phyloP scores from a whole-genome alignment of 352 stramenopile genomes.

The Pythium volutum region DNA sequence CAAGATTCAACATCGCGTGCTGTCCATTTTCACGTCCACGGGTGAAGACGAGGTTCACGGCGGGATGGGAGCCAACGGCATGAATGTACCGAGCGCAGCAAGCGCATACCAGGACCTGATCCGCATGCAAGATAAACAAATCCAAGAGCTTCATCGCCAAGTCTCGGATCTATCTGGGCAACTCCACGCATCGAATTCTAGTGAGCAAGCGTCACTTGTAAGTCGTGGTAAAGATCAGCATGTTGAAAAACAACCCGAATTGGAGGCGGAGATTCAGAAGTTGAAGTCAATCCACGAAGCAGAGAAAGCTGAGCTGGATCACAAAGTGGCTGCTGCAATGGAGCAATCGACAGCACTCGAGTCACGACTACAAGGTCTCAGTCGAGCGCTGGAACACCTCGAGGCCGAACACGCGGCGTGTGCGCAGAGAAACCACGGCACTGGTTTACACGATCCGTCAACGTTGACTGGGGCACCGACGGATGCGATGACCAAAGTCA shows the following conservation, averaged over 20 bases:
- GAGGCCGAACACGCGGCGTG: conserved; percentile 41
- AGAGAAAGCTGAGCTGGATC: conserved; percentile 36
- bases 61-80: conserved; percentile 4
- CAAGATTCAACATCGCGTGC: conserved; percentile 60
- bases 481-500: conserved; percentile 24
- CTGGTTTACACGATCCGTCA: neutral
- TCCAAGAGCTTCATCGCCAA: conserved; percentile 50
- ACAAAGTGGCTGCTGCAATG: conserved; percentile 27
- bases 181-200: neutral
- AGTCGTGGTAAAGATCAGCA: neutral
- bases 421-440: neutral
- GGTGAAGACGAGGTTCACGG: conserved; percentile 21
- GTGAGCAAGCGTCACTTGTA: neutral
- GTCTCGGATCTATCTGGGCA: conserved; percentile 21
- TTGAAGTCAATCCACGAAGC: conserved; percentile 12
- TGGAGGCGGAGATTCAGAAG: conserved; percentile 1
- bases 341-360: conserved; percentile 36
- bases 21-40: conserved; percentile 56
- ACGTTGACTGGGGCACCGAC: neutral
- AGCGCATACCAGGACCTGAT: conserved; percentile 77
- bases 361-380: conserved; percentile 42
- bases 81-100: conserved; percentile 27
- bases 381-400: conserved; percentile 48
- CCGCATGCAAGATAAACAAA: conserved; percentile 74
- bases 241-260: neutral